Conservation (phyloP, 805 yeast species). For the Schizosaccharomyces lindneri region DNA sequence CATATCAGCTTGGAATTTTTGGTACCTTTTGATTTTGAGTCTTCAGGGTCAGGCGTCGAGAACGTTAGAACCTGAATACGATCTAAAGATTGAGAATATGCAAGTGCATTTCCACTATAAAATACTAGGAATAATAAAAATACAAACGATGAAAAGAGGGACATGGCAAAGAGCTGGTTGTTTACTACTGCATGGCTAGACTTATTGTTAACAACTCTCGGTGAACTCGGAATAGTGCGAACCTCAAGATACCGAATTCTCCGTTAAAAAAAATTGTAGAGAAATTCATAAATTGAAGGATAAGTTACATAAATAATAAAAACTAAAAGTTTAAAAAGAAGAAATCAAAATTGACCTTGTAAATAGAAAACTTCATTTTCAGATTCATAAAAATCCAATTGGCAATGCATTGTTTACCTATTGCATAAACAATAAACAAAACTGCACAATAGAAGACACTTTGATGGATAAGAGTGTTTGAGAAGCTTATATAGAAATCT, state of each 20-base stretch:
- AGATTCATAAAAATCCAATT: too few species aligned
- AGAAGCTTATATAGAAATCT: too few species aligned
- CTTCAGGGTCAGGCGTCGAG: background rate
- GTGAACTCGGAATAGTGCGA: background rate
- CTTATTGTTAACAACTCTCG: background rate
- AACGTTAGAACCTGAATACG: background rate
- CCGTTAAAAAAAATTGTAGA: background rate
- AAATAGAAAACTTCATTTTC: too few species aligned
- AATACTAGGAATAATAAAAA: background rate
- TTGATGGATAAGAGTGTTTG: too few species aligned
- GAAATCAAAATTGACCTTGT: background rate
- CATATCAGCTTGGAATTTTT: background rate
- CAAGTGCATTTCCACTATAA: background rate
- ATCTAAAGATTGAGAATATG: background rate
- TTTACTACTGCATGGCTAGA: background rate
- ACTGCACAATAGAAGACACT: too few species aligned
- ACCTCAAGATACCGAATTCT: background rate
- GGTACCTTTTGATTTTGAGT: background rate
- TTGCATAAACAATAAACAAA: too few species aligned
- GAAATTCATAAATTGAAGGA: too few species aligned
- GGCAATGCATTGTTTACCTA: too few species aligned
- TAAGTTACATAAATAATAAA: too few species aligned
- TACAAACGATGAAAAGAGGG: background rate
- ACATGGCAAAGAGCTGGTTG: background rate
- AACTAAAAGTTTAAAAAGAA: background rate